Percentiles rank a stretch among this genome's conserved stretches.
Evolutionary conservation across 2,329 filamentous ascomycete genomes (phyloP).

Genomic region (Fusarium beomiforme): DNA sequence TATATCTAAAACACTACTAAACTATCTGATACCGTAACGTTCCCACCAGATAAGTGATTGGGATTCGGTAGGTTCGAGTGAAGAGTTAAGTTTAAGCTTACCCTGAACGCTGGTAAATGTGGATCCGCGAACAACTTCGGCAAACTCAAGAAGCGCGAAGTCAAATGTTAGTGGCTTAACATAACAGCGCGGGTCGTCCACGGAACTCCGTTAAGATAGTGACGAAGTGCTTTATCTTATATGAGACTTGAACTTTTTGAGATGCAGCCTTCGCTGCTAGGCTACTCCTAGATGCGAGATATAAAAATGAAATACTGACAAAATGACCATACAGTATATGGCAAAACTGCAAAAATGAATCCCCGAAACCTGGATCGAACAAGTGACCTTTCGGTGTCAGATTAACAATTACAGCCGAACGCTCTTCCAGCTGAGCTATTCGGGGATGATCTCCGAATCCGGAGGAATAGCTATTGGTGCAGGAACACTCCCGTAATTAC

Average conservation of each 20-base stretch:
- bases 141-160: not conserved
- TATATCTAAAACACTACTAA: no score
- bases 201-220: rapidly evolving
- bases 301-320: not conserved
- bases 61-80: not conserved
- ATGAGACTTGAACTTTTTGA: rapidly evolving
- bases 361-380: conserved; percentile 2
- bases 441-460: not conserved
- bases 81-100: no score
- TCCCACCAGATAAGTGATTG: not conserved
- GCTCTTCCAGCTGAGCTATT: conserved; percentile 2
- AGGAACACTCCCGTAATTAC: rapidly evolving
- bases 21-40: rapidly evolving
- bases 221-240: rapidly evolving
- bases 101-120: rapidly evolving
- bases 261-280: rapidly evolving
- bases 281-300: rapidly evolving
- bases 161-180: not conserved
- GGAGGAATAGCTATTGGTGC: not conserved
- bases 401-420: conserved; percentile 2
- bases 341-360: not conserved
- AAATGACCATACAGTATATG: no score
- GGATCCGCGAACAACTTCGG: no score
- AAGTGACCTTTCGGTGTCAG: not conserved
- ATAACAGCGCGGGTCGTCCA: rapidly evolving